Conservation (phyloP, 2,329 filamentous ascomycete genomes). For the Phymatotrichopsis omnivora region DNA sequence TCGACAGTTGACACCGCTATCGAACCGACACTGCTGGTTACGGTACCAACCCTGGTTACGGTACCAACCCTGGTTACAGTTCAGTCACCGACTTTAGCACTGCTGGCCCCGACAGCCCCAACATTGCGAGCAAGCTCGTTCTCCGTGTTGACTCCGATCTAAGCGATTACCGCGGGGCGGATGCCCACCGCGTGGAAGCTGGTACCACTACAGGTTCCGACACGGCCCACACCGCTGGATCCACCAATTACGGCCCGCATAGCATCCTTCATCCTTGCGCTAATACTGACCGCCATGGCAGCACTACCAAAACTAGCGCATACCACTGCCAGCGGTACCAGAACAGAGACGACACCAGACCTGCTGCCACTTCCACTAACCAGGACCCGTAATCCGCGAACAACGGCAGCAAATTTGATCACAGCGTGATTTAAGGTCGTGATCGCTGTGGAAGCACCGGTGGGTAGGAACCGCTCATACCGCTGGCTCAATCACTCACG, state of each 20-base stretch:
- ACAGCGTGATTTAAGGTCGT: conserved; percentile 41
- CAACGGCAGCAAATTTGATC: conserved; percentile 24
- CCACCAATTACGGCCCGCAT: conserved; percentile 31
- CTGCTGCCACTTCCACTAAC: conserved; percentile 28
- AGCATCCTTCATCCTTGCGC: conserved; percentile 42
- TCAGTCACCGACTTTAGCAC: conserved; percentile 36
- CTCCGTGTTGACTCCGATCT: conserved; percentile 45
- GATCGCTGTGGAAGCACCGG: conserved; percentile 29
- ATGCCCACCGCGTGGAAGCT: too few relatives aligned
- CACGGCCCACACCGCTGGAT: conserved; percentile 26
- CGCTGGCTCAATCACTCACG: conserved; percentile 30
- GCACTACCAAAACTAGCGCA: conserved; percentile 28
- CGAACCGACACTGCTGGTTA: too few relatives aligned
- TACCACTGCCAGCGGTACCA: conserved; percentile 36
- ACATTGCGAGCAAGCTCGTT: conserved; percentile 43
- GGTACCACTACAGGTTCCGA: conserved; percentile 37
- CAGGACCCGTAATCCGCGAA: conserved; percentile 40
- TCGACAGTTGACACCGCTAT: too few relatives aligned
- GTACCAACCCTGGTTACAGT: background rate
- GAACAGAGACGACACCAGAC: conserved; percentile 27
- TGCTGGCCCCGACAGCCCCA: conserved; percentile 36
- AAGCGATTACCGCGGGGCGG: conserved; percentile 35
- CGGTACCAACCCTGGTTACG: conserved; percentile 36
- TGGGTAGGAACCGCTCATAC: background rate
- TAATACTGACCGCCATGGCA: conserved; percentile 40